phyloP scores from a whole-genome alignment of 2,329 filamentous ascomycete species.

The Colletotrichum trifolii region DNA sequence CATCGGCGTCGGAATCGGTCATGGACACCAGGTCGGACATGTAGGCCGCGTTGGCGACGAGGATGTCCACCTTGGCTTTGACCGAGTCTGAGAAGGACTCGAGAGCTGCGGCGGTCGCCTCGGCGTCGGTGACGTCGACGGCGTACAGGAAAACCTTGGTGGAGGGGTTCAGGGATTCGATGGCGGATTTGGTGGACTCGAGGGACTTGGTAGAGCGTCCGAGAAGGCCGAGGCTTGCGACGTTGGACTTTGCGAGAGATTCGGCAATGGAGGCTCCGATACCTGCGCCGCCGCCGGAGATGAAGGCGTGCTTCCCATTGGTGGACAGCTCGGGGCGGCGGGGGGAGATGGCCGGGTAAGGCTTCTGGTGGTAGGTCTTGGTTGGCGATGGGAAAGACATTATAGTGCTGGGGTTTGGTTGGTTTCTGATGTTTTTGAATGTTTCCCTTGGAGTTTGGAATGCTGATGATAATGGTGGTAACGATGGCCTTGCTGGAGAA shows the following conservation, averaged over 20 bases:
- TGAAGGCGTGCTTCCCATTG: conserved; percentile 58
- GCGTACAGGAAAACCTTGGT: conserved; percentile 36
- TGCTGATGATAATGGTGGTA: neutral
- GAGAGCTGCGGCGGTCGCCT: conserved; percentile 27
- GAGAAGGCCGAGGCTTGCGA: conserved; percentile 61
- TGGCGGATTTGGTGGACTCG: conserved; percentile 37
- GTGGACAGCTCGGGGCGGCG: conserved; percentile 40
- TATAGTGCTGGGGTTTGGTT: fast-evolving
- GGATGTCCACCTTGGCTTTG: conserved; percentile 39
- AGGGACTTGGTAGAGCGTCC: conserved; percentile 44
- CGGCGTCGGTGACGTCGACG: conserved; percentile 36
- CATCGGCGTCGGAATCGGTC: conserved; percentile 34
- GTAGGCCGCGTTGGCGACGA: conserved; percentile 44
- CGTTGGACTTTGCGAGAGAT: conserved; percentile 52
- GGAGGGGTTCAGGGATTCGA: conserved; percentile 37
- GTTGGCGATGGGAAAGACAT: conserved; percentile 39
- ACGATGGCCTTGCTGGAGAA: too few relatives aligned
- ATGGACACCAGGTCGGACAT: conserved; percentile 36
- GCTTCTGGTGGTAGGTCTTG: conserved; percentile 32
- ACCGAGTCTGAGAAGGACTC: conserved; percentile 3
- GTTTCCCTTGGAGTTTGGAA: neutral
- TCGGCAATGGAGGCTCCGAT: conserved; percentile 58
- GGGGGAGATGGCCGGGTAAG: conserved; percentile 44
- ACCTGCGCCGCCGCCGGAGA: conserved; percentile 66
- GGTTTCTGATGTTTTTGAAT: fast-evolving